phyloP scores from a whole-genome alignment of 495 filamentous ascomycete genomes.

The Penicillium bovifimosum region DNA sequence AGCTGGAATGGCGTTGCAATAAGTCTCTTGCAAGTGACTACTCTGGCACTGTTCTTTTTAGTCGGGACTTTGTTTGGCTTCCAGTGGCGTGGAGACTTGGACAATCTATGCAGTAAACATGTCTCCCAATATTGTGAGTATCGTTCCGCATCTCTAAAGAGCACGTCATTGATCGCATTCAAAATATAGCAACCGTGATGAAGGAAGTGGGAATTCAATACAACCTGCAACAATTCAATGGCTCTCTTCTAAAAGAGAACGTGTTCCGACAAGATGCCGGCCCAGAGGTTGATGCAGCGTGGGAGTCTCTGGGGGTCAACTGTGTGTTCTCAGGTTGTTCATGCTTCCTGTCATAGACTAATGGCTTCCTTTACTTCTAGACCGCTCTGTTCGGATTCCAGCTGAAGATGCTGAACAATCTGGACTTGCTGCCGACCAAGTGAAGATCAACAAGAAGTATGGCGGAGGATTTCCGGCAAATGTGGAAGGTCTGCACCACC shows the following conservation, averaged over 20 bases:
- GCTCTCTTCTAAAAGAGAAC: conserved; percentile 48
- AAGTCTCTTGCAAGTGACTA: not conserved
- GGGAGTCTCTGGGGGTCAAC: conserved; percentile 49
- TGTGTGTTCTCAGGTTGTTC: conserved; percentile 27
- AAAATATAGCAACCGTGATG: conserved; percentile 29
- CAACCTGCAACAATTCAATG: conserved; percentile 38
- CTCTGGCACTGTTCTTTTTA: conserved; percentile 7
- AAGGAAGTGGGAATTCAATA: conserved; percentile 31
- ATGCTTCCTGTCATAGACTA: not conserved
- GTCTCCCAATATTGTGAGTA: conserved; percentile 25
- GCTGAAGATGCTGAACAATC: conserved; percentile 30
- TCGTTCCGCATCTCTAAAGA: no score
- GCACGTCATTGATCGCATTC: not conserved
- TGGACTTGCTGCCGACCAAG: conserved; percentile 43
- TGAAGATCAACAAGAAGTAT: conserved; percentile 46
- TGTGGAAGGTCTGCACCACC: conserved; percentile 52
- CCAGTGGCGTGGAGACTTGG: conserved; percentile 17
- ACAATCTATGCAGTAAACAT: conserved; percentile 16
- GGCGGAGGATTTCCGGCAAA: conserved; percentile 52
- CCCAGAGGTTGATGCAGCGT: conserved; percentile 53
- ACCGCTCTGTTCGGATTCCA: conserved; percentile 37
- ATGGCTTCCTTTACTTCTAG: conserved; percentile 12
- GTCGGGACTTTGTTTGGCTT: conserved; percentile 21
- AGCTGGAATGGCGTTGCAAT: not conserved
- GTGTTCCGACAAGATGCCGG: conserved; percentile 46